phyloP scores from a whole-genome alignment of 345 rosid genomes.

The Dipteronia sinensis region DNA sequence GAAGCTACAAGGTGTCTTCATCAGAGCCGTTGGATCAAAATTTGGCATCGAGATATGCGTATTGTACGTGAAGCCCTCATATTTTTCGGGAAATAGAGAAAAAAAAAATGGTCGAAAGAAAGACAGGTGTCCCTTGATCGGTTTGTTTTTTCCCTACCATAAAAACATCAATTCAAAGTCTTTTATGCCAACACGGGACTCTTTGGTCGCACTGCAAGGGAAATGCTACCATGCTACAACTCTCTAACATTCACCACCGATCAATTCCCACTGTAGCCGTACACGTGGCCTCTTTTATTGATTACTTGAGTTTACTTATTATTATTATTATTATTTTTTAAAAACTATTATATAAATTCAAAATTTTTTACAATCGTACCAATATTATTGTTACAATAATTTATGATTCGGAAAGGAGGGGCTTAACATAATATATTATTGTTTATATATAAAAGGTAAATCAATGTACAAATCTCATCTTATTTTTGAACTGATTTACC shows the following conservation, averaged over 20 bases:
- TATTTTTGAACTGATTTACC: too few species aligned
- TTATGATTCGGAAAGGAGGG: too few species aligned
- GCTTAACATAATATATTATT: too few species aligned
- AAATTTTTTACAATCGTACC: too few species aligned
- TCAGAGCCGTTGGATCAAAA: conserved; percentile 30
- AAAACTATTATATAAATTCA: too few species aligned
- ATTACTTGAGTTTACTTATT: neutral
- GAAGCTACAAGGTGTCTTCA: neutral
- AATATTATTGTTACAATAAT: too few species aligned
- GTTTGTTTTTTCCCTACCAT: conserved; percentile 13
- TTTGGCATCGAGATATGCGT: neutral
- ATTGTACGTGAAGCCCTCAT: conserved; percentile 6
- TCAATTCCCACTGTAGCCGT: neutral
- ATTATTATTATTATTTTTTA: too few species aligned
- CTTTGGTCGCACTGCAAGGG: neutral
- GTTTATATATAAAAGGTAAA: too few species aligned
- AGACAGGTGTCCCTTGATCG: conserved; percentile 29
- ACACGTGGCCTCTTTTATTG: neutral
- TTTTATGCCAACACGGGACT: conserved; percentile 32
- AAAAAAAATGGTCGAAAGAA: neutral
- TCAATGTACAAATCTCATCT: too few species aligned
- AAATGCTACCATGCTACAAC: neutral
- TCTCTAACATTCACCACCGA: neutral
- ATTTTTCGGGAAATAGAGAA: conserved; percentile 15
- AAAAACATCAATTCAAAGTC: conserved; percentile 24